Conservation (phyloP, 2,329 filamentous ascomycete species). For the Atkinsonella hypoxylon region DNA sequence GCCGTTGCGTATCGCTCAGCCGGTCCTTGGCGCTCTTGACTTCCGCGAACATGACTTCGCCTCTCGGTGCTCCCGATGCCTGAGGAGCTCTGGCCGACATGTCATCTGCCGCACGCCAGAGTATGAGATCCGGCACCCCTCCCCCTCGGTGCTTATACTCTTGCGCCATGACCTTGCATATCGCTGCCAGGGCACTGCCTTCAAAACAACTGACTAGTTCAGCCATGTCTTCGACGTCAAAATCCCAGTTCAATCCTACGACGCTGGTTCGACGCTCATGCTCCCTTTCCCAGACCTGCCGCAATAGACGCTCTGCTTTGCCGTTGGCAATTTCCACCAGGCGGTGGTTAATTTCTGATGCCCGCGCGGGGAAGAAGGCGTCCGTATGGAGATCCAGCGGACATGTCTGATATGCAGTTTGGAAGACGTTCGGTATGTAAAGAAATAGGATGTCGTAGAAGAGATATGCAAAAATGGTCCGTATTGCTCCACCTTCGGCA, state of each 20-base stretch:
- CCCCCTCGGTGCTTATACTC: constrained; percentile 81
- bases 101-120: constrained; percentile 50
- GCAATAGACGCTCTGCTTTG: constrained; percentile 53
- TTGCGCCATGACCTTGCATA: constrained; percentile 92
- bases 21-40: constrained; percentile 84
- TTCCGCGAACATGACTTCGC: constrained; percentile 64
- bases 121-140: constrained; percentile 82
- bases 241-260: constrained; percentile 88
- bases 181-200: constrained; percentile 64
- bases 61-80: constrained; percentile 24
- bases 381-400: constrained; percentile 89
- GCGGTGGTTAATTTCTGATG: constrained; percentile 78
- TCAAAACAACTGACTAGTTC: constrained; percentile 72
- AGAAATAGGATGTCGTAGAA: constrained; percentile 90
- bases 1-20: constrained; percentile 84
- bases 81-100: constrained; percentile 2
- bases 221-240: constrained; percentile 62
- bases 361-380: constrained; percentile 75
- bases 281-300: constrained; percentile 55
- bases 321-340: constrained; percentile 83
- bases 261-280: constrained; percentile 65
- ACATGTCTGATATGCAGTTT: constrained; percentile 88
- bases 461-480: constrained; percentile 82
- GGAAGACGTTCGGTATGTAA: constrained; percentile 93
- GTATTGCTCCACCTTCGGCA: constrained; percentile 78